Evolutionary conservation across 2,329 filamentous ascomycete species (phyloP), one percentile per base, ranked within the genome.

Genomic region (Cercospora nicotianae): DNA sequence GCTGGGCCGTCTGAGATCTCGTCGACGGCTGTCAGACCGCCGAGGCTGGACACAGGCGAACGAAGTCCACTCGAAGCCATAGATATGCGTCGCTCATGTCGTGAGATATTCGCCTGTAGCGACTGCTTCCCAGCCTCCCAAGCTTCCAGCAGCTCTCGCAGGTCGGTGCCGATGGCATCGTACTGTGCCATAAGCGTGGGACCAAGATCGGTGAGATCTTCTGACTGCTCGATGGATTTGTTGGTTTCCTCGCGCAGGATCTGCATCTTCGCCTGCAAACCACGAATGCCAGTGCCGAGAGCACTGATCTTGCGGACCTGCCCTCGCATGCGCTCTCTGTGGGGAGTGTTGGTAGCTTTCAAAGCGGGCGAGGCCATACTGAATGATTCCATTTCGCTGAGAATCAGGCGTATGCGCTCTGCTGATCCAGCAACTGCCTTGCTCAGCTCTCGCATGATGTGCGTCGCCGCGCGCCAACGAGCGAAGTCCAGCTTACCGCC

Each of bases 251-350:
- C 95, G 60, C 93, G 89, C 64, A 98, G 82, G 7, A 99, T 85
- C 68, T 96, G 93, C 82, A 99, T 89, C 79, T 98, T 99, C 39
- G 95, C 95, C 80, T 98, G 94, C 60, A 99, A 85, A 10, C 92
- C 92, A 30, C 94, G 90, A 69, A 98, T 96, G 16, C 93, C 94
- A 65, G 93, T 92, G 0, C 93, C 97, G 36, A 99, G 85, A 0
- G 91, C 91, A 75, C 92, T 93, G 51, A 99, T 87, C 77, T 96
- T 94, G 68, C 93, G 90, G 67, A 97, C 87, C 78, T 97, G 94
- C 64, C 91, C 90, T 66, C 94, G 90, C 83, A 94, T 90, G 68
- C 92, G 89, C 76, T 97, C 93, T 63, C 90, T 90, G n/a, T 87
- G 87, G 1, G 93, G 91, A 1, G 63, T 65, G 39, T 68, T 64